Conservation (phyloP, 169 alveolate genomes). For the Eimeria tenella region DNA sequence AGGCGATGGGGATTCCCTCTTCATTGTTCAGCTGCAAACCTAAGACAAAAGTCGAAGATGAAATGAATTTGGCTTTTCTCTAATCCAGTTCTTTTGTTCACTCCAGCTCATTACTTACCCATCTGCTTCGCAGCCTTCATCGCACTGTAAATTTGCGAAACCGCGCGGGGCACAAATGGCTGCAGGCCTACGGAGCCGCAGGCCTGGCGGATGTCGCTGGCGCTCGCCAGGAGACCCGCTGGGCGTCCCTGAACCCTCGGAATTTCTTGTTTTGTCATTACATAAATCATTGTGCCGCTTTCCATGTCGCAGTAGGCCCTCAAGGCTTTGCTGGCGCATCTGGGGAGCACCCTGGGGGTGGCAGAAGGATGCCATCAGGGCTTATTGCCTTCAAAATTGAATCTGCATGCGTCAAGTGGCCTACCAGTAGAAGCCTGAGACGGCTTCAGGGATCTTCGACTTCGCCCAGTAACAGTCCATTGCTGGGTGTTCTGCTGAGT, state of each 20-base stretch:
- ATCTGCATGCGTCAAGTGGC: background rate
- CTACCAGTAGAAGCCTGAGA: slow-evolving; percentile 94
- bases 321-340: slow-evolving; percentile 90
- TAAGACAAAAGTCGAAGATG: background rate
- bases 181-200: slow-evolving; percentile 93
- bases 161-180: slow-evolving; percentile 88
- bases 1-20: slow-evolving; percentile 91
- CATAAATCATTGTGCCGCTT: slow-evolving; percentile 85
- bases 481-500: slow-evolving; percentile 90
- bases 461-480: slow-evolving; percentile 91
- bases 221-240: slow-evolving; percentile 84
- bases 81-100: background rate
- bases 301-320: slow-evolving; percentile 93
- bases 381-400: background rate
- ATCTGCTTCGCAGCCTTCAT: slow-evolving; percentile 87
- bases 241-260: slow-evolving; percentile 75
- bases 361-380: background rate
- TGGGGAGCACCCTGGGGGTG: slow-evolving; percentile 86
- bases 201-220: slow-evolving; percentile 86
- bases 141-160: slow-evolving; percentile 88
- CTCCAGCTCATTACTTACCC: slow-evolving; percentile 80
- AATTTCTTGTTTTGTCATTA: slow-evolving; percentile 83
- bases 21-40: slow-evolving; percentile 85
- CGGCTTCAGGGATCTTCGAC: slow-evolving; percentile 81
- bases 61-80: background rate